These are phyloP conservation scores for Tuber magnatum DNA, from an alignment of 495 filamentous ascomycete genomes.

Conservation along the genomic window DNA sequence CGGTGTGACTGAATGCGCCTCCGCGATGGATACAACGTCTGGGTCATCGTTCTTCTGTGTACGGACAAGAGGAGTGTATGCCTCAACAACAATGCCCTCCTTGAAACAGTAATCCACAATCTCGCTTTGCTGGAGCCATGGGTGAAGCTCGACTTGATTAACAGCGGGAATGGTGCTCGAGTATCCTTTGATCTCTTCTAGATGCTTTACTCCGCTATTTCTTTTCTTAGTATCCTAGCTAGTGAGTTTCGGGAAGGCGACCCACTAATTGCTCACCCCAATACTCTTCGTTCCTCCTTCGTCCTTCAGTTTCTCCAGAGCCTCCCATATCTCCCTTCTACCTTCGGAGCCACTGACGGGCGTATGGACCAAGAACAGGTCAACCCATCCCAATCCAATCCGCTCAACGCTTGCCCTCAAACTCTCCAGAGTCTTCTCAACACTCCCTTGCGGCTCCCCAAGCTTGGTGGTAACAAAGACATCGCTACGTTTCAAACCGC, in stretches of 20 bases:
- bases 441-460: slow-evolving; percentile 50
- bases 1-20: slow-evolving; percentile 39
- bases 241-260: slow-evolving; percentile 46
- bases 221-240: slow-evolving; percentile 37
- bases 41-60: slow-evolving; percentile 38
- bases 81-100: slow-evolving; percentile 63
- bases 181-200: slow-evolving; percentile 60
- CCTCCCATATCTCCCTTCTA: slow-evolving; percentile 58
- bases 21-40: slow-evolving; percentile 37
- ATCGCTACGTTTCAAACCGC: slow-evolving; percentile 50
- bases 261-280: slow-evolving; percentile 66
- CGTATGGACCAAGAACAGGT: slow-evolving; percentile 64
- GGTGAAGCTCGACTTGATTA: slow-evolving; percentile 82
- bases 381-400: slow-evolving; percentile 59
- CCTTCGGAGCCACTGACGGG: slow-evolving; percentile 50
- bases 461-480: slow-evolving; percentile 67
- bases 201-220: slow-evolving; percentile 59
- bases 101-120: slow-evolving; percentile 68
- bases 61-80: slow-evolving; percentile 47
- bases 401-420: slow-evolving; percentile 56
- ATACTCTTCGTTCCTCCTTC: slow-evolving; percentile 57
- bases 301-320: slow-evolving; percentile 54
- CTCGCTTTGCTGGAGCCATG: slow-evolving; percentile 71
- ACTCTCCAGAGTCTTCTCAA: slow-evolving; percentile 54
- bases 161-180: slow-evolving; percentile 60